Evolutionary conservation across 139 green algal genomes (phyloP).

Genomic region (Astrephomene gubernaculifera): DNA sequence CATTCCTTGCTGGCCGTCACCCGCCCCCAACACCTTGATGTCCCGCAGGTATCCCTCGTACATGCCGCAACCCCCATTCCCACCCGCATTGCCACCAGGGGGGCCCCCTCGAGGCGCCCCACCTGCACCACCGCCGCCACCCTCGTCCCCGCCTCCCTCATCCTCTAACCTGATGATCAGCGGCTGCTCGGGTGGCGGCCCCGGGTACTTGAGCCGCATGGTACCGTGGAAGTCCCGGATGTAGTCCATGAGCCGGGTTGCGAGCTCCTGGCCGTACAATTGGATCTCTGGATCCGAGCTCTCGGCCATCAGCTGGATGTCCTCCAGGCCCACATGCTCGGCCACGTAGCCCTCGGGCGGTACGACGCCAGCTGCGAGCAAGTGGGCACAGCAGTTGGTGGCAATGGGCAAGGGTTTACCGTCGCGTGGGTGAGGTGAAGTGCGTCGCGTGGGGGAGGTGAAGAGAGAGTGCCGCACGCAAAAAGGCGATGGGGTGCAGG

Average conservation of each 20-base stretch:
- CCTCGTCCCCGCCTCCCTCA: background rate
- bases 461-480: too few relatives aligned
- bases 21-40: background rate
- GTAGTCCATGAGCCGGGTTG: background rate
- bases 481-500: too few relatives aligned
- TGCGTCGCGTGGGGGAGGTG: too few relatives aligned
- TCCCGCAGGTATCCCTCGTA: background rate
- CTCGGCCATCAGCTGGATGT: background rate
- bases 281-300: background rate
- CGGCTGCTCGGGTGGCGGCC: background rate
- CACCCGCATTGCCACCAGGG: background rate
- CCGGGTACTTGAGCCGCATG: slow-evolving; percentile 4
- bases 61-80: background rate
- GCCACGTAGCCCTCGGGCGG: background rate
- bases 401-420: too few relatives aligned
- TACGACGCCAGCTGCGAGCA: background rate
- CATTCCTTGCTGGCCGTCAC: too few relatives aligned
- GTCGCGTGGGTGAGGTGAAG: too few relatives aligned
- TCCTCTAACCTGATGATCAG: background rate
- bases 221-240: slow-evolving; percentile 9
- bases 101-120: background rate
- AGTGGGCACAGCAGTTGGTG: too few relatives aligned
- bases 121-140: background rate
- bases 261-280: background rate
- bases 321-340: background rate